These are phyloP conservation scores for Mallotus japonicus DNA, from an alignment of 441 rosid genomes.

Conservation along the genomic window DNA sequence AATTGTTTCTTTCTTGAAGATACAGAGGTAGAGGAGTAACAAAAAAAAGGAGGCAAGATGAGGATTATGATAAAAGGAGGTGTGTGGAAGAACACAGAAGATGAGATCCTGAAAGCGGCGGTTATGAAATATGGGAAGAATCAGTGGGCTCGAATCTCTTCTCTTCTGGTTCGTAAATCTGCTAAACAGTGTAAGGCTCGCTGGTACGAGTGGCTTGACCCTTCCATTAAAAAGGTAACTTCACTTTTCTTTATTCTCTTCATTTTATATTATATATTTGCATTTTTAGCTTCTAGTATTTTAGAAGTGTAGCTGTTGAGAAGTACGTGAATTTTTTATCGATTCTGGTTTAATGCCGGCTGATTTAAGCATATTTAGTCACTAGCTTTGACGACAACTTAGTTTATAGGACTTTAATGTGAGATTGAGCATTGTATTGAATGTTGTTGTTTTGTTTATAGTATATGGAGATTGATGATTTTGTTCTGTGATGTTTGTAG, in stretches of 20 bases:
- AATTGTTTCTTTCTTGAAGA: not conserved
- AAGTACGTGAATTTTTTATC: too few relatives aligned
- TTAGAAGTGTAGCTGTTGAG: too few relatives aligned
- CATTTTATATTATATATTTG: not conserved
- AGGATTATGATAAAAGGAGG: slow-evolving; percentile 99
- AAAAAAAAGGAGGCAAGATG: slow-evolving; percentile 53
- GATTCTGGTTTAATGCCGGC: not conserved
- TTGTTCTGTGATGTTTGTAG: slow-evolving; percentile 37
- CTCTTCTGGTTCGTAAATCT: slow-evolving; percentile 92
- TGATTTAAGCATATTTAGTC: not conserved
- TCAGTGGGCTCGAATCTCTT: slow-evolving; percentile 98
- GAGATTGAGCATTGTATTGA: not conserved
- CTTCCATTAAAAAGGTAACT: slow-evolving; percentile 85
- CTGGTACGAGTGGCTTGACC: slow-evolving; percentile 99
- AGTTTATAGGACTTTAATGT: too few relatives aligned
- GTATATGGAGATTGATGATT: slow-evolving; percentile 54
- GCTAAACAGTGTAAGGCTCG: slow-evolving; percentile 99
- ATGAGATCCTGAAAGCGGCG: slow-evolving; percentile 96
- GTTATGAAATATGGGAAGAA: slow-evolving; percentile 99
- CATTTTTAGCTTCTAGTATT: not conserved
- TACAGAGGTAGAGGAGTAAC: too few relatives aligned
- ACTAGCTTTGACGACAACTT: not conserved
- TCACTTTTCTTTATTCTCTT: not conserved
- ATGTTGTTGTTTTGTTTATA: not conserved
- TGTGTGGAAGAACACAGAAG: slow-evolving; percentile 99